Base-by-base conservation (phyloP, 2,329 filamentous ascomycete genomes). In the Graphiopsis chlorocephala region DNA sequence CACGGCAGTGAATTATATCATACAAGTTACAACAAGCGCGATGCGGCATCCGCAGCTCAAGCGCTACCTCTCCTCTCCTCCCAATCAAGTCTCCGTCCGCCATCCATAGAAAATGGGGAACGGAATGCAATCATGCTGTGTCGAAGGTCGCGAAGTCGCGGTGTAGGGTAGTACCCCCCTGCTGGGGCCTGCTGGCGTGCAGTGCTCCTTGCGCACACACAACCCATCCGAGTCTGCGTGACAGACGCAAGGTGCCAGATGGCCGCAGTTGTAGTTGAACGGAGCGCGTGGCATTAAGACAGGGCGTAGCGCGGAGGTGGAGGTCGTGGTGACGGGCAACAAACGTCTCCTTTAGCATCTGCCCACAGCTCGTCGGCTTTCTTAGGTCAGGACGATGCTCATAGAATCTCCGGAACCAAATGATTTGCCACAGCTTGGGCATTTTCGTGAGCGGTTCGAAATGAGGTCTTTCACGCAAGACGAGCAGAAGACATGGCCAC, bases 381-480 rank as follows among this genome's bases (percentile, higher is more conserved):
- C 52, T 73, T 70, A 74, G 29, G 72, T 72, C 48, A 77, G 66
- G 15, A 73, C 71, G 52, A 83, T 79, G 35, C 74, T 80, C 92
- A 97, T 96, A 67, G 92, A 88, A 76, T 99, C 95, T 78, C 90
- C 90, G 76, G 88, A 90, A 73, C 96, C 94, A 76, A 99, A 99
- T 4, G 92, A 88, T 78, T 90, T 91, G 72, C 90, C 92, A 82
- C 96, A 99, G 71, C 92, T 94, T 2, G 95, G 95, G 74, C 95
- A 99, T 78, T 98, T 98, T 70, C 95, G 87, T 80, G 94, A 93
- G 38, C 95, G 90, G 73, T 95, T 96, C 53, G 87, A 88, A 67
- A 97, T 88, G 64, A 95, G 89, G 73, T 96, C 90, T 69, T 97
- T 92, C 26, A 98, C 90, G 75, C 95, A 99, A 56, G 88, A 85